Base-by-base conservation (phyloP, 2,329 filamentous ascomycete genomes). In the Zymoseptoria pseudotritici region DNA sequence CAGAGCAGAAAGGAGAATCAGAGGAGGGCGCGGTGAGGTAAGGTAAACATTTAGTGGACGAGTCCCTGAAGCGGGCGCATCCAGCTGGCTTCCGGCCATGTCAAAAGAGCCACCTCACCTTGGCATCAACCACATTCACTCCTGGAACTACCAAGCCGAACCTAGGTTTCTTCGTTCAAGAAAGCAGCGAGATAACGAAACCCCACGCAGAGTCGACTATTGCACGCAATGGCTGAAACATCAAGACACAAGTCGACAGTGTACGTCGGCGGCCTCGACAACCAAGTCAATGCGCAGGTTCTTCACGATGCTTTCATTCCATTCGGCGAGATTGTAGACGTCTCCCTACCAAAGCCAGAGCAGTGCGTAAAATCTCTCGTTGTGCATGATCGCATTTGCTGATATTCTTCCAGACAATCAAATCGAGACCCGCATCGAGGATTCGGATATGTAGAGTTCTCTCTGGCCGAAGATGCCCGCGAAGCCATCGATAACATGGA, bases 401-500 rank as follows among this genome's bases (percentile, higher is more conserved):
- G 20, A 65, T 57, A 20, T 19, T 13, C 2, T 10, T 3, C n/a
- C 58, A 72, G 70, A 55, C 57, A 88, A 65, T 91, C 90, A 63
- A 85, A 88, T 6, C 85, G 83, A 54, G 90, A 95, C 50, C 79
- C 86, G 29, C 94, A 99, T 74, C 83, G 92, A 56, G 94, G 95
- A 0, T 99, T 97, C 75, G 94, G 92, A 60, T 97, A 99, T 73
- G 90, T 99, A 55, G 94, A 99, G 72, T 99, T 90, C 71, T 91
- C 97, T 69, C 83, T 91, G 59, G 82, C 86, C 11, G 84, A 87
- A 59, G 94, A 99, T 76, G 93, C 92, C 26, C 87, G 87, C 70
- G 93, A 97, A 76, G 94, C 94, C 55, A 96, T 99, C 74, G 91
- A 97, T 80, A 99, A 99, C 73, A 97, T 99, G 93, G 91, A 99